Percentiles rank a stretch among this genome's conserved stretches.
Evolutionary conservation across 163 green algal genomes (phyloP).

Genomic region (Chlorella variabilis): DNA sequence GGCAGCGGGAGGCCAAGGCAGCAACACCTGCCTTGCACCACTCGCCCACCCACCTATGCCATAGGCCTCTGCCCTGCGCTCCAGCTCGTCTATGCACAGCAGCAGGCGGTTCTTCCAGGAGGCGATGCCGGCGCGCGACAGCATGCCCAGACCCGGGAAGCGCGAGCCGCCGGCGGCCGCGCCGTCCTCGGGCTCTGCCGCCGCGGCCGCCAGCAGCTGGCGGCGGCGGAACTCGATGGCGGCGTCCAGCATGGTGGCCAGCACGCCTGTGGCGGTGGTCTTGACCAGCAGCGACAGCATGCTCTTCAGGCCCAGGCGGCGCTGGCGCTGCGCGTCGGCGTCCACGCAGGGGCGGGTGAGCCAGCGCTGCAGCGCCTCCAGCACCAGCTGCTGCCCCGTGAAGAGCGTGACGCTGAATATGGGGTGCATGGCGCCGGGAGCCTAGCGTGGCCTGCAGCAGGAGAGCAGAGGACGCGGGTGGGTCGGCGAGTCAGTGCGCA

Average conservation of each 20-base stretch:
- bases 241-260: constrained; percentile 53
- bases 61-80: constrained; percentile 38
- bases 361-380: constrained; percentile 53
- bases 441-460: constrained; percentile 47
- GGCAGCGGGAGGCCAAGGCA: too few relatives aligned
- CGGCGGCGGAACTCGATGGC: constrained; percentile 52
- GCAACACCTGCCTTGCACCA: too few relatives aligned
- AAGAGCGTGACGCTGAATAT: constrained; percentile 50
- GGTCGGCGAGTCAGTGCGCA: constrained; percentile 26
- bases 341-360: constrained; percentile 38
- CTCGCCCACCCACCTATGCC: constrained; percentile 47
- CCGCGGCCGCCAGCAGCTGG: constrained; percentile 37
- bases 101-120: constrained; percentile 50
- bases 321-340: not conserved
- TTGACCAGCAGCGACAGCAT: constrained; percentile 48
- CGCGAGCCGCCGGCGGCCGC: not conserved
- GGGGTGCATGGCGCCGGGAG: constrained; percentile 47
- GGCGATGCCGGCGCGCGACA: constrained; percentile 45
- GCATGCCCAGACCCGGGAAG: constrained; percentile 29
- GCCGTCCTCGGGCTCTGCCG: constrained; percentile 12
- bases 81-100: constrained; percentile 50
- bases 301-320: constrained; percentile 34
- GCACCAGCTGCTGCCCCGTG: constrained; percentile 53
- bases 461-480: constrained; percentile 35
- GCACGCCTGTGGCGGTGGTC: constrained; percentile 51